These are phyloP conservation scores for Panicum hallii DNA, from an alignment of 202 grass and related monocot genomes.

Conservation along the genomic window DNA sequence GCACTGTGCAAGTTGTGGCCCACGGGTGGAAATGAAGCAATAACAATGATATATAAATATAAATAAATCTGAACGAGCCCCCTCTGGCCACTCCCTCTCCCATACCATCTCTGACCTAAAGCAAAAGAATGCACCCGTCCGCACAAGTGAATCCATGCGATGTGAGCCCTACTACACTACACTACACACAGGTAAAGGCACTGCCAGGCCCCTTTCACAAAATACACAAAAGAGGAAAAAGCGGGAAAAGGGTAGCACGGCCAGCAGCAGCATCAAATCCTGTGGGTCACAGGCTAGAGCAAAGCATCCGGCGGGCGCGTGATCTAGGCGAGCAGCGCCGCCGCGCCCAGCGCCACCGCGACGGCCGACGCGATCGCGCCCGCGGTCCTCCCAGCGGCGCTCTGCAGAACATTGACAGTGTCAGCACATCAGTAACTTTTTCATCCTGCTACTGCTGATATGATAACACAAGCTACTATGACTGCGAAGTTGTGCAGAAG, in stretches of 20 bases:
- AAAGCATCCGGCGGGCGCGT: background rate
- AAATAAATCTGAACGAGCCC: conserved; percentile 26
- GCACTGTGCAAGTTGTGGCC: no score
- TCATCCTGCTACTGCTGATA: no score
- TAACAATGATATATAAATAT: conserved; percentile 15
- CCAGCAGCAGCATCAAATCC: background rate
- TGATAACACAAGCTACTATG: no score
- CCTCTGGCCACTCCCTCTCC: no score
- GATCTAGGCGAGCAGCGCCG: conserved; percentile 39
- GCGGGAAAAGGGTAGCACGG: background rate
- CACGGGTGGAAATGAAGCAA: background rate
- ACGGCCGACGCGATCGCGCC: conserved; percentile 19
- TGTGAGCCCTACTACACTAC: conserved; percentile 2
- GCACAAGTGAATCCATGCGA: background rate
- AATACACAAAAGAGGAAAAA: conserved; percentile 6
- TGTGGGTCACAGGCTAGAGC: background rate
- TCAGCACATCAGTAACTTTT: background rate
- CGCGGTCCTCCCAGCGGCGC: conserved; percentile 8
- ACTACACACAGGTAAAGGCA: background rate
- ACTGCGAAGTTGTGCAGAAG: no score
- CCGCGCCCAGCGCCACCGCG: conserved; percentile 25
- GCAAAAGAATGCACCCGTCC: conserved; percentile 42
- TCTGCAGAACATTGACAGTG: conserved; percentile 18
- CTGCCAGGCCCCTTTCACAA: background rate
- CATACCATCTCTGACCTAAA: background rate